phyloP scores from a whole-genome alignment of 345 rosid genomes.

The Hibiscus trionum region DNA sequence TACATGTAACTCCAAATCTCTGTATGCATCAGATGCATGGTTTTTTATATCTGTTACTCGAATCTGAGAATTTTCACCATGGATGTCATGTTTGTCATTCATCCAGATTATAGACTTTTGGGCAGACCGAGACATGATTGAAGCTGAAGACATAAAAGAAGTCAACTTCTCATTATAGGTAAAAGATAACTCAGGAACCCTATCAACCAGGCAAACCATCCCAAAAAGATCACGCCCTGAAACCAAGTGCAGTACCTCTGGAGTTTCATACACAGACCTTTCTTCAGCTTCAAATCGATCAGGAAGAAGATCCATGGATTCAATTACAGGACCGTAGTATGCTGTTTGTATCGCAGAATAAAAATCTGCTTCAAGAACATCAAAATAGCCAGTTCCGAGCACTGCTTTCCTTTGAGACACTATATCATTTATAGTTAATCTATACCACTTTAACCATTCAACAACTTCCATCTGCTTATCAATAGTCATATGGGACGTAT shows the following conservation, averaged over 20 bases:
- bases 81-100: constrained; percentile 19
- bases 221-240: constrained; percentile 91
- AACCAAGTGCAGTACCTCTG: constrained; percentile 83
- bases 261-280: constrained; percentile 66
- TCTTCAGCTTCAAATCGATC: constrained; percentile 95
- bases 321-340: constrained; percentile 78
- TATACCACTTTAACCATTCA: constrained; percentile 88
- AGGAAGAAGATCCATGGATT: constrained; percentile 77
- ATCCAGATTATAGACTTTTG: constrained; percentile 23
- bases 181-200: constrained; percentile 43
- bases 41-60: constrained; percentile 20
- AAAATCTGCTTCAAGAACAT: constrained; percentile 75
- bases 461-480: constrained; percentile 76
- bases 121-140: constrained; percentile 16
- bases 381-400: constrained; percentile 59
- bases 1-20: constrained; percentile 71
- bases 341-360: constrained; percentile 74
- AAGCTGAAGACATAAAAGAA: constrained; percentile 26
- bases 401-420: constrained; percentile 59
- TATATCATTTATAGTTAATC: constrained; percentile 67
- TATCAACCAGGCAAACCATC: constrained; percentile 60
- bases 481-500: constrained; percentile 29
- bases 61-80: constrained; percentile 23
- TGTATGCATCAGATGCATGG: constrained; percentile 59
- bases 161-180: constrained; percentile 33